Evolutionary conservation across 2,329 filamentous ascomycete genomes (phyloP).

Genomic region (Penicillium aurantiogriseum): DNA sequence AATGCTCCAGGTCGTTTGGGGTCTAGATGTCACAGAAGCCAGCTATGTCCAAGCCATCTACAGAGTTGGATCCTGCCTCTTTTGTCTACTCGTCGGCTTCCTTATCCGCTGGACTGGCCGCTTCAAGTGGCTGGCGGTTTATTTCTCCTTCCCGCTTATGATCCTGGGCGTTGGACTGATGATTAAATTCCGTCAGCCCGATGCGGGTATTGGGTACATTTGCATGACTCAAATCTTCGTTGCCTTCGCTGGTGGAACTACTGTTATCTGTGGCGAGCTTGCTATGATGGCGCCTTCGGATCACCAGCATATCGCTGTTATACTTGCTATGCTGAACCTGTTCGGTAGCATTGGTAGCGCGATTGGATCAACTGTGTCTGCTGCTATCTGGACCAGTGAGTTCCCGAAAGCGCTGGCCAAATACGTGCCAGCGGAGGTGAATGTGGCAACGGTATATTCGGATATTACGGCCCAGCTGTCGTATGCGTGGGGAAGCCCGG

Average conservation of each 20-base stretch:
- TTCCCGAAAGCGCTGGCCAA: conserved; percentile 12
- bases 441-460: neutral
- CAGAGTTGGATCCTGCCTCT: conserved; percentile 18
- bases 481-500: conserved; percentile 36
- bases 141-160: conserved; percentile 16
- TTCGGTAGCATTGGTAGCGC: conserved; percentile 16
- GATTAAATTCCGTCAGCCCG: conserved; percentile 23
- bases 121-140: conserved; percentile 17
- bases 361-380: conserved; percentile 19
- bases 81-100: conserved; percentile 16
- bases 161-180: conserved; percentile 21
- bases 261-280: conserved; percentile 18
- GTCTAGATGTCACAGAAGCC: conserved; percentile 12
- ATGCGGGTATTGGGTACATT: conserved; percentile 14
- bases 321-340: conserved; percentile 16
- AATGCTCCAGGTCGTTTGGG: conserved; percentile 18
- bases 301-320: conserved; percentile 19
- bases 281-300: conserved; percentile 18
- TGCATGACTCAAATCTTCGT: conserved; percentile 22
- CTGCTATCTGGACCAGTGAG: conserved; percentile 22
- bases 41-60: conserved; percentile 23
- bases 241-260: conserved; percentile 17
- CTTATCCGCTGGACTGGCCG: conserved; percentile 17
- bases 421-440: conserved; percentile 1
- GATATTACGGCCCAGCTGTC: conserved; percentile 5